Evolutionary conservation across 2,329 filamentous ascomycete species (phyloP).

Genomic region (Colletotrichum sp.): DNA sequence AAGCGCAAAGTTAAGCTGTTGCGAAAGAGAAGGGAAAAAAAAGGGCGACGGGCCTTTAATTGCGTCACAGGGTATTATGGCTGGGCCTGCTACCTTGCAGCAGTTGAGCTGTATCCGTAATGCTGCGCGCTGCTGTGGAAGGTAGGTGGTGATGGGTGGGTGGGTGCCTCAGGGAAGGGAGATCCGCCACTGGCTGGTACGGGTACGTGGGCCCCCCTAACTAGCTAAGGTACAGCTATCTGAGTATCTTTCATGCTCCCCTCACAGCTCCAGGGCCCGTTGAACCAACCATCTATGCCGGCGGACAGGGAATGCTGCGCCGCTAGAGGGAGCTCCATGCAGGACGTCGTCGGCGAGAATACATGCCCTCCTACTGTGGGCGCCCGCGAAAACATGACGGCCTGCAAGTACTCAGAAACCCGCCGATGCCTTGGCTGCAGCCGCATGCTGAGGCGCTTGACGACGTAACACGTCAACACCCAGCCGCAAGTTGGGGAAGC

Average conservation of each 20-base stretch:
- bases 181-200: slow-evolving; percentile 14
- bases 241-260: not conserved
- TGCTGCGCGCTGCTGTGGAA: not conserved
- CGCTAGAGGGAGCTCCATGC: slow-evolving; percentile 3
- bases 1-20: not conserved
- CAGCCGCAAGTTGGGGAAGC: not conserved
- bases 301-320: not conserved
- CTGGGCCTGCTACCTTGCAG: not conserved
- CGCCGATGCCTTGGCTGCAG: not conserved
- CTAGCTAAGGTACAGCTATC: not conserved
- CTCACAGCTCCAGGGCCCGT: not conserved
- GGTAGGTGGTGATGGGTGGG: not conserved
- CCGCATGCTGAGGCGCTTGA: not conserved
- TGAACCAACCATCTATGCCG: not conserved
- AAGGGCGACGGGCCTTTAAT: slow-evolving; percentile 14
- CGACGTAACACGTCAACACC: not conserved
- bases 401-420: not conserved
- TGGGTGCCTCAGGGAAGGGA: not conserved
- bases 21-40: not conserved
- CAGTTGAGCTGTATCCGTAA: not conserved
- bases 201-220: not conserved
- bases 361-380: not conserved
- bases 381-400: not conserved
- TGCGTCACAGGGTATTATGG: slow-evolving; percentile 13
- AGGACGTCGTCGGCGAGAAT: not conserved